Base-by-base conservation (phyloP, 169 alveolate species). In the Theileria sp. region DNA sequence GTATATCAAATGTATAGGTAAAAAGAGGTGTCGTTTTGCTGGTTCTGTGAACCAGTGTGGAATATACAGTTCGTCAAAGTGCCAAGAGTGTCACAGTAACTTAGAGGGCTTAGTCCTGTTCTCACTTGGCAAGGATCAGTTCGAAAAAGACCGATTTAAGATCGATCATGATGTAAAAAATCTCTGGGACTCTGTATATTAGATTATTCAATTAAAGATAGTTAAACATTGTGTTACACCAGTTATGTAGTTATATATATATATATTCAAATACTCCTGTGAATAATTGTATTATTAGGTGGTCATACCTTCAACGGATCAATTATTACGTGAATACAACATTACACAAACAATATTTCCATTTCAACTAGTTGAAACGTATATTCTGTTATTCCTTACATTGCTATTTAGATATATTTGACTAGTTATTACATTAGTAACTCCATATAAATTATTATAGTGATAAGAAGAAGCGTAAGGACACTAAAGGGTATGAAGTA, bases 181-280 rank as follows among this genome's bases (percentile, higher is more conserved):
- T 10, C 86, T 89, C 66, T 89, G 94, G 94, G 94, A 89, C 73
- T 77, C 94, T 0, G 94, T 89, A 77, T 19, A 87, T 28, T 44
- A 44, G 17, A 44, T 13, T 19, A 15, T 1, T 30, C 74, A 3
- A n/a, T 60, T 34, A 13, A 23, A 0, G 44, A 9, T 81, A 36
- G 2, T 12, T 30, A 30, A 64, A 4, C 19, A 13, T 32, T 4
- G 17, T 44, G 17, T 44, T 44, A 32, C 36, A 32, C 36, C 5
- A 32, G 36, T 32, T 32, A 32, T 32, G 36, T 32, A 32, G 36
- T 32, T 32, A 32, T 32, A 32, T 32, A 32, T 32, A 32, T 32
- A 32, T 32, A 32, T 32, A 32, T 5, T 32, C 5, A 3, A 50
- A 36, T 69, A 17, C 26, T 17, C 1, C 44, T 32, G 36, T 1